Evolutionary conservation across 495 filamentous ascomycete genomes (phyloP).

Genomic region (Neurospora sp.): DNA sequence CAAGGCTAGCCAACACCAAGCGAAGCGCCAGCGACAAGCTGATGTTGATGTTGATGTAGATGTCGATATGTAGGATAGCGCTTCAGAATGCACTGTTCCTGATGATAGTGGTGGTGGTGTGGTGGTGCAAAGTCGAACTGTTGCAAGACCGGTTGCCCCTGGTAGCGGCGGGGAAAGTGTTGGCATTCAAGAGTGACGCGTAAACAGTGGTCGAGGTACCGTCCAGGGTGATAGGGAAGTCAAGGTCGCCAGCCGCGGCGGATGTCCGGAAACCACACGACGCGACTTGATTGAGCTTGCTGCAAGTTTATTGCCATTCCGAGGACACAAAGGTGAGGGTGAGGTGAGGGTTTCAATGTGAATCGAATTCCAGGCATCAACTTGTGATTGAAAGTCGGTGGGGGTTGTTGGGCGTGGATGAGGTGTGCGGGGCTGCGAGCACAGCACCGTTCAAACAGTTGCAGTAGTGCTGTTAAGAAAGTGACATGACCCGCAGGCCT

Average conservation of each 20-base stretch:
- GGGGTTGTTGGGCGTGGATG: background rate
- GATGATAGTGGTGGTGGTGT: background rate
- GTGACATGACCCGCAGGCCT: background rate
- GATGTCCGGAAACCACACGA: background rate
- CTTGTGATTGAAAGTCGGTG: background rate
- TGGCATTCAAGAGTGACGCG: background rate
- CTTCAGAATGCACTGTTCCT: background rate
- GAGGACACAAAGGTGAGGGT: background rate
- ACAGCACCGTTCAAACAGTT: background rate
- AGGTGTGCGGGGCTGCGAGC: background rate
- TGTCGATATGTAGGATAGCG: background rate
- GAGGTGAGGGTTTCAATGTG: background rate
- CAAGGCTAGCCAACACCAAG: background rate
- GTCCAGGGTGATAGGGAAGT: background rate
- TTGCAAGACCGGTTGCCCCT: background rate
- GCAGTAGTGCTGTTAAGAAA: background rate
- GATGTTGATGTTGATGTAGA: background rate
- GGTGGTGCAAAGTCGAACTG: background rate
- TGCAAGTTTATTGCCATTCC: background rate
- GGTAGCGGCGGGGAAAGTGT: background rate
- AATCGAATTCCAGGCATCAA: background rate
- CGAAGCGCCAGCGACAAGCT: background rate
- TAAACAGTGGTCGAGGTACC: background rate
- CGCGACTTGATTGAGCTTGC: background rate
- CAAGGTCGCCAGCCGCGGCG: background rate